Conservation (phyloP, 148 eudicot species). For the Euryodendron excelsum region DNA sequence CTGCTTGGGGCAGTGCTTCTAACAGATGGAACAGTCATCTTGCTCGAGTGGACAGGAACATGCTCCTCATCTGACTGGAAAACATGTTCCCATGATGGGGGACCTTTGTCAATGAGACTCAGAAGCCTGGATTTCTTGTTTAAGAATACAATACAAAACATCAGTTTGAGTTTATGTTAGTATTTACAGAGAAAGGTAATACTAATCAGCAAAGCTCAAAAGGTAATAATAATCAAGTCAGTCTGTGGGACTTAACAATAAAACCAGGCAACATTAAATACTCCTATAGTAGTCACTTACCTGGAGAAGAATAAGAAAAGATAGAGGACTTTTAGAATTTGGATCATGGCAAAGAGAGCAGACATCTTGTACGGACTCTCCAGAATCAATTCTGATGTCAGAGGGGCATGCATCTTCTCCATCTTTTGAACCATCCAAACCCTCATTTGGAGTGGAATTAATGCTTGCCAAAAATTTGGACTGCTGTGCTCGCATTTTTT, state of each 20-base stretch:
- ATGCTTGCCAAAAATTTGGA: constrained; percentile 75
- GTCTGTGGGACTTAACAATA: background rate
- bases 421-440: constrained; percentile 40
- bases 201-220: background rate
- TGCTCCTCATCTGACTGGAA: constrained; percentile 38
- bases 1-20: constrained; percentile 20
- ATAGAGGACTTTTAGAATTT: constrained; percentile 59
- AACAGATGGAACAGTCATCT: constrained; percentile 26
- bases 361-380: constrained; percentile 46
- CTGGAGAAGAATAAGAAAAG: constrained; percentile 87
- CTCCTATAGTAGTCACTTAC: constrained; percentile 30
- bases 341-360: constrained; percentile 97
- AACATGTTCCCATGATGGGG: constrained; percentile 78
- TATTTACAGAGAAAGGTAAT: background rate
- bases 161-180: constrained; percentile 12
- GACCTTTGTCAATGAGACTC: constrained; percentile 67
- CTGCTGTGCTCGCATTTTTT: constrained; percentile 91
- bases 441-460: constrained; percentile 41
- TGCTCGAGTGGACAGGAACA: constrained; percentile 17
- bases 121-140: constrained; percentile 87
- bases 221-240: background rate
- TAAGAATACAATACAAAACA: constrained; percentile 9
- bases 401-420: constrained; percentile 44
- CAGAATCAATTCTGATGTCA: constrained; percentile 37
- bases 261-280: background rate